Conservation (phyloP, 352 stramenopile genomes). For the Elongisporangium undulatum region DNA sequence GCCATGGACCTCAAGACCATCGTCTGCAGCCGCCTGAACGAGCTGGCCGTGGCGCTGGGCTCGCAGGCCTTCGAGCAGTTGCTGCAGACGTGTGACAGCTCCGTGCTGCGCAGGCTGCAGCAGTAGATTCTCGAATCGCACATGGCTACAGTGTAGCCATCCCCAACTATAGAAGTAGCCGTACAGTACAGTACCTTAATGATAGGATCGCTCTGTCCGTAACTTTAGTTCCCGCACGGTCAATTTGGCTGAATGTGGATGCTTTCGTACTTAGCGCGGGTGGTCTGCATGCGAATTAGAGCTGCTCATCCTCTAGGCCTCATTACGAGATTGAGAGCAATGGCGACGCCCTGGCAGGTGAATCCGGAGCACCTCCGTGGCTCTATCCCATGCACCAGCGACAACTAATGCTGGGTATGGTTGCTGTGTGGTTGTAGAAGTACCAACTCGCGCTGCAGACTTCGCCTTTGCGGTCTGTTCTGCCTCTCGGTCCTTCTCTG, state of each 20-base stretch:
- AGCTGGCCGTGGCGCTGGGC: conserved; percentile 36
- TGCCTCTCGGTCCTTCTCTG: not conserved
- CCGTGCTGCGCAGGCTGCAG: conserved; percentile 53
- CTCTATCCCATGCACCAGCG: not conserved
- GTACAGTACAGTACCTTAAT: not conserved
- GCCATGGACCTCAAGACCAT: conserved; percentile 40
- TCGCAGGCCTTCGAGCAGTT: conserved; percentile 39
- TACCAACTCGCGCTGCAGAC: conserved; percentile 55
- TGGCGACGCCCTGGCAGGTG: not conserved
- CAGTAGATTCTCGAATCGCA: conserved; percentile 12
- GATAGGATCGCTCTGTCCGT: no score
- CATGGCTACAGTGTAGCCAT: not conserved
- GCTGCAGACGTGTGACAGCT: conserved; percentile 51
- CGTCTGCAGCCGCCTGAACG: conserved; percentile 32
- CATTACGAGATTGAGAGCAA: not conserved
- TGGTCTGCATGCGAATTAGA: not conserved
- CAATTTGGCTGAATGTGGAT: not conserved
- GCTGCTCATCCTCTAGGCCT: not conserved
- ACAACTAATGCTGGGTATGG: not conserved
- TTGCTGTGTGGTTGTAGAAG: conserved; percentile 18
- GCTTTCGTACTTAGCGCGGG: not conserved
- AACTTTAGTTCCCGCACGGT: no score
- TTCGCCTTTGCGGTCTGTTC: conserved; percentile 38
- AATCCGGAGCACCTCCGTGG: not conserved
- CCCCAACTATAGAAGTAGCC: not conserved